A percentile compares a stretch with the other conserved stretches of the same genome.
phyloP scores from a whole-genome alignment of 768 basidiomycete species.

The Kwoniella botswanensis region DNA sequence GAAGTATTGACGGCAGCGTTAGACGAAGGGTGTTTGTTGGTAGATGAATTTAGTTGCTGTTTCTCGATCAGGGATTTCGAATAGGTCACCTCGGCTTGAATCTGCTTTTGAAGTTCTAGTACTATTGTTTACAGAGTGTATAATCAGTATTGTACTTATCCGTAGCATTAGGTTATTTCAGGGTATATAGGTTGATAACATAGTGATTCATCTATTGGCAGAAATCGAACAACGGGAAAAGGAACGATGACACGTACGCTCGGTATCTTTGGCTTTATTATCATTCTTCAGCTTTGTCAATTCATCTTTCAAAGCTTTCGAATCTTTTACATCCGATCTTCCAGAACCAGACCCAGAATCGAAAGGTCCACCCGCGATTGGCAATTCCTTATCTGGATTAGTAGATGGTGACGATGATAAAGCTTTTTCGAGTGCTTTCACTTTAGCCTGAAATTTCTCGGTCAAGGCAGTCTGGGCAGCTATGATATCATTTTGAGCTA shows the following conservation, averaged over 20 bases:
- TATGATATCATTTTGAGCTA: slow-evolving; percentile 56
- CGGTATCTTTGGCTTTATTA: slow-evolving; percentile 40
- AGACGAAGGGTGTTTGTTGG: slow-evolving; percentile 5
- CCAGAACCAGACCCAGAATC: slow-evolving; percentile 8
- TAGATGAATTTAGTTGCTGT: slow-evolving; percentile 6
- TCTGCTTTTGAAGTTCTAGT: slow-evolving; percentile 42
- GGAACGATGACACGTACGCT: slow-evolving; percentile 39
- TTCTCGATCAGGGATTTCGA: slow-evolving; percentile 34
- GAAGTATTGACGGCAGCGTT: not conserved
- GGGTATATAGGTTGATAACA: no score
- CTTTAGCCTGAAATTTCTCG: slow-evolving; percentile 48
- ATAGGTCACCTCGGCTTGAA: slow-evolving; percentile 50
- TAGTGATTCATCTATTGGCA: not conserved
- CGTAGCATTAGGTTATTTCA: not conserved
- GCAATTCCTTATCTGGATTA: not conserved
- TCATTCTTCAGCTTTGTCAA: slow-evolving; percentile 30
- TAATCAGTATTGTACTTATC: slow-evolving; percentile 2
- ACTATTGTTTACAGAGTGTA: slow-evolving; percentile 19
- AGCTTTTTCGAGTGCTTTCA: slow-evolving; percentile 36
- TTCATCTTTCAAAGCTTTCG: slow-evolving; percentile 45
- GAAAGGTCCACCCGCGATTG: slow-evolving; percentile 17
- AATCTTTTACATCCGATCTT: slow-evolving; percentile 46
- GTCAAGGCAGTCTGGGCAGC: slow-evolving; percentile 42
- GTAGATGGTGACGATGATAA: slow-evolving; percentile 1
- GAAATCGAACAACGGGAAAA: not conserved